Evolutionary conservation across 495 filamentous ascomycete genomes (phyloP).

Genomic region (Podospora pseudopauciseta): DNA sequence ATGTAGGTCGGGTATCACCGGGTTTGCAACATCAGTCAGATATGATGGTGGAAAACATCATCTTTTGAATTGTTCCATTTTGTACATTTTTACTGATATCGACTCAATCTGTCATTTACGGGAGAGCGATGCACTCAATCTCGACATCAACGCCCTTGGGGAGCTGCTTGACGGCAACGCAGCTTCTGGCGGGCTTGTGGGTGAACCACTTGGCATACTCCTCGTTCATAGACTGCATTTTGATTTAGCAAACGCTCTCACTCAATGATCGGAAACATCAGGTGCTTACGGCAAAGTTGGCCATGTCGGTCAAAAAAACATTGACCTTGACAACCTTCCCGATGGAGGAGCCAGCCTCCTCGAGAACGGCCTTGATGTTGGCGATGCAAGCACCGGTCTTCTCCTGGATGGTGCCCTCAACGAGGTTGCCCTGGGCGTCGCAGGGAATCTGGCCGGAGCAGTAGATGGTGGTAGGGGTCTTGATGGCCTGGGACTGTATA

Average conservation of each 20-base stretch:
- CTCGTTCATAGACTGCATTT: constrained; percentile 67
- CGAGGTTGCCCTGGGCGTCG: constrained; percentile 66
- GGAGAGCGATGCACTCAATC: constrained; percentile 86
- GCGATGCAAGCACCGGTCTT: constrained; percentile 72
- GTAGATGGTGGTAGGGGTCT: constrained; percentile 77
- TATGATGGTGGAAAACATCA: background rate
- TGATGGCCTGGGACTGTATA: constrained; percentile 79
- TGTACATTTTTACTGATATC: constrained; percentile 8
- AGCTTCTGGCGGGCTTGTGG: constrained; percentile 88
- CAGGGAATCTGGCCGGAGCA: constrained; percentile 92
- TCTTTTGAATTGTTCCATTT: constrained; percentile 4
- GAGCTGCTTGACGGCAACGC: constrained; percentile 84
- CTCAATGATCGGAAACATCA: background rate
- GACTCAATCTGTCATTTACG: constrained; percentile 36
- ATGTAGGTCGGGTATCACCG: background rate
- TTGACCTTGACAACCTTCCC: constrained; percentile 75
- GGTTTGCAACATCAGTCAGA: no score
- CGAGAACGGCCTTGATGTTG: constrained; percentile 74
- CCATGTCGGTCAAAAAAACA: constrained; percentile 83
- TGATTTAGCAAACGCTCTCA: constrained; percentile 9
- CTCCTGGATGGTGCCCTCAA: constrained; percentile 71
- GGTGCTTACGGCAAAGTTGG: constrained; percentile 58
- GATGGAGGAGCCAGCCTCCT: constrained; percentile 71
- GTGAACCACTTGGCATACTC: constrained; percentile 84
- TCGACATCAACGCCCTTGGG: constrained; percentile 88